These are phyloP conservation scores for Raddia guianensis DNA, from an alignment of 176 grass and related monocot species.

Conservation along the genomic window DNA sequence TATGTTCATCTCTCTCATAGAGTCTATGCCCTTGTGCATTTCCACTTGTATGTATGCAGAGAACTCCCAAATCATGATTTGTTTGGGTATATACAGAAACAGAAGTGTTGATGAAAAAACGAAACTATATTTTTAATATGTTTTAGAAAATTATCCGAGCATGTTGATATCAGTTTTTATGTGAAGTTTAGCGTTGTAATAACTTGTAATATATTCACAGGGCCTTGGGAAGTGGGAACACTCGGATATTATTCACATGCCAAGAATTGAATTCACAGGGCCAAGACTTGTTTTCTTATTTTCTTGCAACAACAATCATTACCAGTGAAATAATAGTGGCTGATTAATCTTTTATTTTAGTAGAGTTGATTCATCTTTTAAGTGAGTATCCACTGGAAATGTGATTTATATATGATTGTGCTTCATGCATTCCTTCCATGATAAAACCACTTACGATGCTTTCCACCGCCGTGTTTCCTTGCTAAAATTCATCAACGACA, in stretches of 20 bases:
- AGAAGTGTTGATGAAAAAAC: background rate
- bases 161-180: no score
- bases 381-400: no score
- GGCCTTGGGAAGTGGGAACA: slow-evolving; percentile 51
- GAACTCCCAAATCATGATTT: background rate
- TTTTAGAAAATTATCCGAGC: background rate
- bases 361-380: no score
- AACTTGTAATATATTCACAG: slow-evolving; percentile 44
- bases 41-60: background rate
- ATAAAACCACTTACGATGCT: no score
- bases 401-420: no score
- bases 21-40: background rate
- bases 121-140: background rate
- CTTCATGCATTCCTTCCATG: no score
- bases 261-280: slow-evolving; percentile 59
- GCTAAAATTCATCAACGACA: no score
- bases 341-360: no score
- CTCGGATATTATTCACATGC: slow-evolving; percentile 60
- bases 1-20: background rate
- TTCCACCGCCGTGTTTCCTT: no score
- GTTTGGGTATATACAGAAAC: background rate
- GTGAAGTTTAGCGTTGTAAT: no score
- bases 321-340: background rate
- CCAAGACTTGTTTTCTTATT: background rate
- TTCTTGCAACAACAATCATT: background rate